Evolutionary conservation across 345 rosid genomes (phyloP), one percentile per base, ranked within the genome.

Genomic region (Salix purpurea): DNA sequence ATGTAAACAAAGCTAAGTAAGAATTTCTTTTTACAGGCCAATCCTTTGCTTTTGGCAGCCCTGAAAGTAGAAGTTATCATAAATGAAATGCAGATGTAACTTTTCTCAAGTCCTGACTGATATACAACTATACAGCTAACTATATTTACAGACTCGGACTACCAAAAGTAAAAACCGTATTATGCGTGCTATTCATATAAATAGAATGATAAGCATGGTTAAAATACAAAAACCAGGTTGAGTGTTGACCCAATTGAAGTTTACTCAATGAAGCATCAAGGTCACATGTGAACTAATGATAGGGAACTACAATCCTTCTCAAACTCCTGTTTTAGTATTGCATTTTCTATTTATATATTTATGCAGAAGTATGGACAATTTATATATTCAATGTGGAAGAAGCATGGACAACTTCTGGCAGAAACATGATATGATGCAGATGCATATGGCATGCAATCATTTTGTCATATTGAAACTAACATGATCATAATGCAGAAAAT

Each of bases 1-100:
- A 81, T 85, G 82, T 64, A 73, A 81, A 64, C 69, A 82, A 48
- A 73, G 64, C 46, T 30, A 73, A 28, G 16, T 15, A 42, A 61
- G 21, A 24, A 1, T 3, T 37, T 37, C 7, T 8, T 36, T 9
- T 26, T 30, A 30, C 46, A 66, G 58, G 16, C 15, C 28, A 18
- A 18, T 67, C 60, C 34, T 23, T 19, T 5, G 15, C 15, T 46
- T 23, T 28, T 16, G 32, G 36, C 52, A 74, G 65, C n/a, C 30
- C 50, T 61, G 70, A 65, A 16, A 37, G 48, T 28, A 26, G 56
- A 19, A 36, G 36, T 21, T 24, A 44, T 76, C 36, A 66, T 62
- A 46, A 42, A 28, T 44, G 24, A 24, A 44, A 15, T 44, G 12
- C 4, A 14, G 28, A 65, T 30, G 60, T 18, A 26, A 34, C n/a